phyloP scores from a whole-genome alignment of 1,139 yeast species.

The Candida dubliniensis region DNA sequence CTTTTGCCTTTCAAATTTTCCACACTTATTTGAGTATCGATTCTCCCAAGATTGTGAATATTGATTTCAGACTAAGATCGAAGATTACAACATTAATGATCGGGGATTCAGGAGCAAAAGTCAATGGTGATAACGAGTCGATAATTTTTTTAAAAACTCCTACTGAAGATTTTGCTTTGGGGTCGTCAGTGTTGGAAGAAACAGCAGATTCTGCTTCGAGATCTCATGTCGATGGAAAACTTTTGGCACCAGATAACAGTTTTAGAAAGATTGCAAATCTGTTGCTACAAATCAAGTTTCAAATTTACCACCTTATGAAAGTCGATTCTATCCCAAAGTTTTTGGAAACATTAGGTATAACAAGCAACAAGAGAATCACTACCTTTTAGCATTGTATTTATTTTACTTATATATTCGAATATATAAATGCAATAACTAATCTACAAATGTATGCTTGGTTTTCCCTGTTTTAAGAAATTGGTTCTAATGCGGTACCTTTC shows the following conservation, averaged over 20 bases:
- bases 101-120: background rate
- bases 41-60: conserved; percentile 71
- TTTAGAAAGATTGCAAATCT: conserved; percentile 4
- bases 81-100: conserved; percentile 48
- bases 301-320: conserved; percentile 63
- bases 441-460: background rate
- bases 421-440: background rate
- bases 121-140: conserved; percentile 1
- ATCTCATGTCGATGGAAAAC: background rate
- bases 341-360: conserved; percentile 20
- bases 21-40: conserved; percentile 67
- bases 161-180: conserved; percentile 6
- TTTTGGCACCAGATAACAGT: background rate
- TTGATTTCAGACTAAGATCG: conserved; percentile 57
- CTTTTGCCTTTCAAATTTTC: conserved; percentile 62
- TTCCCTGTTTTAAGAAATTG: conserved; percentile 33
- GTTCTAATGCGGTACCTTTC: conserved; percentile 88
- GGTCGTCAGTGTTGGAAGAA: background rate
- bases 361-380: too few relatives aligned
- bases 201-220: background rate
- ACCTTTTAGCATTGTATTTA: too few relatives aligned
- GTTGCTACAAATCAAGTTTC: conserved; percentile 17
- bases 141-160: conserved; percentile 10
- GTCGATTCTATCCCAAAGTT: conserved; percentile 76
- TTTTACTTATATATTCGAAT: conserved; percentile 15